Base-by-base conservation (phyloP, 2,329 filamentous ascomycete species). In the Graphium sp. region DNA sequence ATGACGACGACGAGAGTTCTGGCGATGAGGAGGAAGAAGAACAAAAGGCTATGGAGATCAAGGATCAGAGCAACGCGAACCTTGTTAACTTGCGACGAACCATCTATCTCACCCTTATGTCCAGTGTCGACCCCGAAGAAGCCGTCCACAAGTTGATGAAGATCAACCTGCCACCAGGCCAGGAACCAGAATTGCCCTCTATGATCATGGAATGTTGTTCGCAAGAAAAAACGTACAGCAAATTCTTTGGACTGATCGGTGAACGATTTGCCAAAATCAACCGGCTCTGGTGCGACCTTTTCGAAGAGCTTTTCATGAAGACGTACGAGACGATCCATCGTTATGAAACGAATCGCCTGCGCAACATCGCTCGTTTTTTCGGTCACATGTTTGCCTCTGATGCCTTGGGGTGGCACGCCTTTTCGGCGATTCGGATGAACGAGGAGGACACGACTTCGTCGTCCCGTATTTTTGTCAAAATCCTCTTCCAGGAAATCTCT, bases 321-420 rank as follows among this genome's bases (percentile, higher is more conserved):
- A 94, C 95, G 54, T 98, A 94, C 60, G 82, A 91, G 36, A 95
- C 85, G 0, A 95, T 95, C 35, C 89, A 98, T 52, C 79, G 89
- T 11, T 92, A 91, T 49, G 89, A 95, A 49, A 95, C 87, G 22
- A 95, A 94, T 52, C 74, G 83, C 35, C 65, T 98, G 21, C 78
- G 89, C 36, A 98, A 95, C 47, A 87, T 95, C 44, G 89, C 87
- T 12, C 74, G 85, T 35, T 83, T 98, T 48, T 98, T 95, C 43
- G 85, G 84, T 8, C 84, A 95, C 47, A 66, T 95, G 45, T 66
- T 98, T 29, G 75, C 80, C 26, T 80, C 75, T 7, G 84, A 94
- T 45, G 82, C 82, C 13, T 76, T 98, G 33, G 81, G 81, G 33
- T 95, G 89, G 89, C 82, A 95, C 45, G 77, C 82, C 14, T 53